Evolutionary conservation across 805 yeast genomes (phyloP).

Genomic region (Saturnispora serradocipensis): DNA sequence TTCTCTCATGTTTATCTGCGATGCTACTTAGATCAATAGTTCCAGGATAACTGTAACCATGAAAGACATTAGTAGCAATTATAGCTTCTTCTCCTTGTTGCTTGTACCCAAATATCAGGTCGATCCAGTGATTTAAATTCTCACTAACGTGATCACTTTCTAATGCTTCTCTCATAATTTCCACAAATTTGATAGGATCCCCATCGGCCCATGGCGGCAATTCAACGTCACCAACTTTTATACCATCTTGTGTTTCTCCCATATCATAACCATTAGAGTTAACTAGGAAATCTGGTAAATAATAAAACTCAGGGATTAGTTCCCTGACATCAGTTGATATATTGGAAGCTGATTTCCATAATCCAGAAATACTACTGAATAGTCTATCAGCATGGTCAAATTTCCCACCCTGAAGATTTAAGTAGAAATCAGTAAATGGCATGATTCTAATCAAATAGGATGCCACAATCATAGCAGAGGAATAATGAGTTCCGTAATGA

Average conservation of each 20-base stretch:
- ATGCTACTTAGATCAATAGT: conserved; percentile 69
- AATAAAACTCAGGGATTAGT: conserved; percentile 78
- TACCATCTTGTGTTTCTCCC: conserved; percentile 59
- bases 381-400: conserved; percentile 85
- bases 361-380: conserved; percentile 62
- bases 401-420: conserved; percentile 75
- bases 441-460: conserved; percentile 67
- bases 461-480: conserved; percentile 88
- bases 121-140: conserved; percentile 77
- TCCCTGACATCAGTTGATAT: conserved; percentile 85
- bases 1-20: conserved; percentile 61
- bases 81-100: conserved; percentile 69
- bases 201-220: conserved; percentile 80
- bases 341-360: conserved; percentile 72
- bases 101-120: conserved; percentile 70
- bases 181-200: conserved; percentile 66
- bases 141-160: conserved; percentile 76
- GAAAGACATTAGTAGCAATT: conserved; percentile 65
- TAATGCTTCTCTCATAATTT: conserved; percentile 70
- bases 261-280: conserved; percentile 62
- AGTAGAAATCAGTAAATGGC: conserved; percentile 74
- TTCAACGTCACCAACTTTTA: conserved; percentile 47
- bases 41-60: conserved; percentile 77
- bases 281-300: conserved; percentile 65
- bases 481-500: conserved; percentile 89